Percentiles rank a stretch among this genome's conserved stretches.
phyloP scores from a whole-genome alignment of 371 early-diverging fungal species.

The Paraphysoderma sedebokerense region DNA sequence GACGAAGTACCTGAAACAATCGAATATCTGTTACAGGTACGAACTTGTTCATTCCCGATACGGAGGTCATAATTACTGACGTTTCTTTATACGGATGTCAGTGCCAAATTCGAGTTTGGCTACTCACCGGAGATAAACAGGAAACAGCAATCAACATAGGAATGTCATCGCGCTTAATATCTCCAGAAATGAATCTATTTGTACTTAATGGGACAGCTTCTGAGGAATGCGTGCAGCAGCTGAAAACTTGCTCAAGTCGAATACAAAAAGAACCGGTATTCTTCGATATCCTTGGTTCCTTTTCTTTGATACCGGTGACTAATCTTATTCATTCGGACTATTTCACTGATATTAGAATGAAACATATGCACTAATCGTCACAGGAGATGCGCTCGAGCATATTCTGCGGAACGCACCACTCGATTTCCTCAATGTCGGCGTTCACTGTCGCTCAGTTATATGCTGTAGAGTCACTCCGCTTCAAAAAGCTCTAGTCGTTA shows the following conservation, averaged over 20 bases:
- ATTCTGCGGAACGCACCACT: constrained; percentile 11
- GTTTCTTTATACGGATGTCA: neutral
- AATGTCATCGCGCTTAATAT: constrained; percentile 20
- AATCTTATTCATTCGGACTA: too few species aligned
- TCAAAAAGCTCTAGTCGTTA: constrained; percentile 39
- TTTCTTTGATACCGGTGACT: too few species aligned
- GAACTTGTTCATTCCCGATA: too few species aligned
- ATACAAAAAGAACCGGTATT: too few species aligned
- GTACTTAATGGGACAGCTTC: constrained; percentile 6
- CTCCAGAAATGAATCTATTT: constrained; percentile 12
- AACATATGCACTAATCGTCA: constrained; percentile 12
- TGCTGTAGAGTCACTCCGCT: constrained; percentile 40
- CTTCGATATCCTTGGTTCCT: too few species aligned
- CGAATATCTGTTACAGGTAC: constrained; percentile 15
- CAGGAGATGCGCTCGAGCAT: constrained; percentile 8
- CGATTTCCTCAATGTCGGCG: constrained; percentile 9
- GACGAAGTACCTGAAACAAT: constrained; percentile 38
- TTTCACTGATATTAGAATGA: too few species aligned
- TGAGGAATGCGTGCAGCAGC: neutral
- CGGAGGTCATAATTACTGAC: constrained; percentile 25
- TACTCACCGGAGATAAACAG: constrained; percentile 48
- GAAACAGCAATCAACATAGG: constrained; percentile 56
- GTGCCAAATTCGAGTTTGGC: constrained; percentile 16
- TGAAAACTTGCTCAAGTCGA: too few species aligned
- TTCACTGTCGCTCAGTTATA: too few species aligned